Base-by-base conservation (phyloP, 768 basidiomycete species). In the Mycena epipterygia region DNA sequence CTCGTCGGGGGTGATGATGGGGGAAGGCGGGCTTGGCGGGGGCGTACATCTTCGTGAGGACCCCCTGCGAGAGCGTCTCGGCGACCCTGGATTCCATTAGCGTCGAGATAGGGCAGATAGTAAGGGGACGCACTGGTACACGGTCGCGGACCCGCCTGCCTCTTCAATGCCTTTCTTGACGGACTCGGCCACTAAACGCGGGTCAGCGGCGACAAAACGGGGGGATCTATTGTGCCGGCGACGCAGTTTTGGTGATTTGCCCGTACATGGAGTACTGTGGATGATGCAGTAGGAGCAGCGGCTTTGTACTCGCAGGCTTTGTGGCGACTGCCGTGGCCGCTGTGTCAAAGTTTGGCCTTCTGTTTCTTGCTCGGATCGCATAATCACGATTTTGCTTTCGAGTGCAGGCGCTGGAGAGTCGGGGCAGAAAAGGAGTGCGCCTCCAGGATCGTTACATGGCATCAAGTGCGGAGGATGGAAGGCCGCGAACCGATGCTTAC, bases 241-340 rank as follows among this genome's bases (percentile, higher is more conserved):
- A 56, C 62, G 7, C 75, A 94, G 93, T 48, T 75, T 88, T 87
- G 68, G 84, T 87, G 79, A 94, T 88, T 78, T 95, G 94, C 72
- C 91, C 91, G 78, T 91, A 93, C 83, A 93, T 79, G 23, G 90
- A 81, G 82, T 94, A 94, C 80, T n/a, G n/a, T n/a, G n/a, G n/a
- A n/a, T 3, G 48, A 17, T 51, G 60, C 11, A 8, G 46, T 33
- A 49, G 44, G 29, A 0, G 48, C 49, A 19, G 49, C 49, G 23
- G 35, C 61, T 41, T 63, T 63, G 37, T 63, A 39, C 13, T 41
- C 25, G 49, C 29, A 8, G 61, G 25, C 3, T 52, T 41, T 17
- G 19, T 13, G 1, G 29, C 16, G 6, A 30, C 42, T 46, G 61
- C 39, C 51, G 63, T 55, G 1, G 11, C 23, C 39, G n/a, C 63